Evolutionary conservation across 352 stramenopile species (phyloP).

Genomic region (Globisporangium barbulae): DNA sequence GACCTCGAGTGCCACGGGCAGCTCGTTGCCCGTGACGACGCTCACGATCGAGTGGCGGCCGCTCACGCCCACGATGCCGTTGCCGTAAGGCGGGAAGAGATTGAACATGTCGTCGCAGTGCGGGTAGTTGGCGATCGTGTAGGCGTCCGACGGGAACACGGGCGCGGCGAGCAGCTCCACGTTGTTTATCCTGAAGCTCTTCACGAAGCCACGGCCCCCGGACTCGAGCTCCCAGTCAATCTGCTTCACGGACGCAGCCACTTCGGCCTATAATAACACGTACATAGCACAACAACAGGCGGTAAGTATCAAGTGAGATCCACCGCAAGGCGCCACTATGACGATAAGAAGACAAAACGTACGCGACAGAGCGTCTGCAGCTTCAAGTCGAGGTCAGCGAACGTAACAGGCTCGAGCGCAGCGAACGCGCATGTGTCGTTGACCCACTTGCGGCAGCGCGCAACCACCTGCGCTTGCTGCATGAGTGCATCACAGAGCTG

Average conservation of each 20-base stretch:
- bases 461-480: conserved; percentile 60
- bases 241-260: conserved; percentile 77
- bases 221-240: conserved; percentile 62
- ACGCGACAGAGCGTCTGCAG: conserved; percentile 78
- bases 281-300: not conserved
- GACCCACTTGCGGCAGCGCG: conserved; percentile 49
- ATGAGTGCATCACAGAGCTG: conserved; percentile 26
- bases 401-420: conserved; percentile 41
- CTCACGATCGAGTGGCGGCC: conserved; percentile 65
- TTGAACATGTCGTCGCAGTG: conserved; percentile 87
- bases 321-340: not conserved
- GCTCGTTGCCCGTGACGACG: conserved; percentile 34
- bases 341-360: conserved; percentile 6
- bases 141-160: conserved; percentile 61
- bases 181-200: conserved; percentile 61
- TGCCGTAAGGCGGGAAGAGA: conserved; percentile 73
- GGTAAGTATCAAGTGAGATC: conserved; percentile 8
- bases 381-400: conserved; percentile 39
- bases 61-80: conserved; percentile 59
- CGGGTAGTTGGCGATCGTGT: conserved; percentile 67
- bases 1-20: conserved; percentile 53
- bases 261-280: conserved; percentile 42
- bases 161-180: conserved; percentile 52
- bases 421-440: conserved; percentile 53
- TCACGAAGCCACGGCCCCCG: conserved; percentile 49